Conservation (phyloP, 768 basidiomycete species). For the Mycena galericulata region DNA sequence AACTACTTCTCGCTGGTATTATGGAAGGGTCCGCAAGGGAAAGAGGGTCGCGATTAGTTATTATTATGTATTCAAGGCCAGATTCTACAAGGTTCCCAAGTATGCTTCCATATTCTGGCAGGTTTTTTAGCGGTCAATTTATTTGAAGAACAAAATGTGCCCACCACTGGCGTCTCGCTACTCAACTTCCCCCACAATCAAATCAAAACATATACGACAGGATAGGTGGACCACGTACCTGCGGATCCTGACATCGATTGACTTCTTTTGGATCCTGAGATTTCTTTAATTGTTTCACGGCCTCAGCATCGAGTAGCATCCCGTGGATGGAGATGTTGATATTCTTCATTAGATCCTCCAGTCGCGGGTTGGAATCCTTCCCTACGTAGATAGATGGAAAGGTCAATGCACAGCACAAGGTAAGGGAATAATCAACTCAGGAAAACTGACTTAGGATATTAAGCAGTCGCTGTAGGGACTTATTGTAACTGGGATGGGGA, state of each 20-base stretch:
- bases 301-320: slow-evolving; percentile 10
- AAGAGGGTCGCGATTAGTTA: no score
- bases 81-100: slow-evolving; percentile 17
- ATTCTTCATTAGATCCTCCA: slow-evolving; percentile 18
- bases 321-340: slow-evolving; percentile 22
- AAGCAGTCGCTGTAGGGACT: slow-evolving; percentile 1
- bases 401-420: background rate
- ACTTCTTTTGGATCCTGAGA: slow-evolving; percentile 8
- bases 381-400: background rate
- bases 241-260: no score
- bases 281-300: background rate
- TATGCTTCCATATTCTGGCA: slow-evolving; percentile 12
- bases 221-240: no score
- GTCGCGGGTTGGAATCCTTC: slow-evolving; percentile 6
- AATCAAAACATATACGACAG: background rate
- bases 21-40: no score
- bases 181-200: background rate
- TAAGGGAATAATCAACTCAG: fast-evolving
- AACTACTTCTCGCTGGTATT: no score
- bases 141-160: background rate
- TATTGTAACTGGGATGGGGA: background rate
- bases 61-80: background rate
- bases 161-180: slow-evolving; percentile 5
- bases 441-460: slow-evolving; percentile 8
- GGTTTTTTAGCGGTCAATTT: background rate